Conservation (phyloP, 305 asterid species). For the Fraxinus sp. region DNA sequence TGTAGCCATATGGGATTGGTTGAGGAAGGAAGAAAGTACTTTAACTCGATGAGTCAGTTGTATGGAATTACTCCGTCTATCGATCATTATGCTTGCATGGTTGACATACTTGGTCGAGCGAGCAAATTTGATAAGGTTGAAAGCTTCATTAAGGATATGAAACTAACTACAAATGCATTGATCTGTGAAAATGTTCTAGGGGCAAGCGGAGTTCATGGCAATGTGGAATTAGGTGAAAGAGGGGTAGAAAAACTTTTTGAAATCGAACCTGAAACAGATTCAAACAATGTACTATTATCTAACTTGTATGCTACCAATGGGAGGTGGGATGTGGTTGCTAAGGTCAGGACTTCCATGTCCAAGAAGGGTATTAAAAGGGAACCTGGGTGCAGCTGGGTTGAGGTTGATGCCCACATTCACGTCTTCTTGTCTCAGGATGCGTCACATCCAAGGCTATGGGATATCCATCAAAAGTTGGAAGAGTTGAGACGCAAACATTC, state of each 20-base stretch:
- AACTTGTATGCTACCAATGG: conserved; percentile 65
- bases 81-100: conserved; percentile 82
- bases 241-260: conserved; percentile 62
- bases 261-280: conserved; percentile 53
- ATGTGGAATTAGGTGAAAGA: conserved; percentile 47
- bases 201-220: conserved; percentile 41
- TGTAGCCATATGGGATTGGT: conserved; percentile 80
- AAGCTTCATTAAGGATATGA: conserved; percentile 54
- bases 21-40: conserved; percentile 60
- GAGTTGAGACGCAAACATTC: conserved; percentile 43
- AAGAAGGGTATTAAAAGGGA: conserved; percentile 66
- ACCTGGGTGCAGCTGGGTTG: conserved; percentile 90
- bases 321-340: conserved; percentile 71
- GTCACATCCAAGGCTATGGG: conserved; percentile 57
- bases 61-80: conserved; percentile 52
- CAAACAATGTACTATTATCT: conserved; percentile 63
- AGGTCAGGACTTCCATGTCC: conserved; percentile 57
- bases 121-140: conserved; percentile 65
- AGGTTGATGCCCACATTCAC: conserved; percentile 55
- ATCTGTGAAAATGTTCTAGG: conserved; percentile 83
- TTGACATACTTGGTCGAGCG: conserved; percentile 75
- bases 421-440: conserved; percentile 69
- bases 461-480: conserved; percentile 54
- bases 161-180: conserved; percentile 47
- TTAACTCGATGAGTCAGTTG: conserved; percentile 48